These are phyloP conservation scores for Colletotrichum noveboracense DNA, from an alignment of 2,329 filamentous ascomycete species.

Conservation along the genomic window DNA sequence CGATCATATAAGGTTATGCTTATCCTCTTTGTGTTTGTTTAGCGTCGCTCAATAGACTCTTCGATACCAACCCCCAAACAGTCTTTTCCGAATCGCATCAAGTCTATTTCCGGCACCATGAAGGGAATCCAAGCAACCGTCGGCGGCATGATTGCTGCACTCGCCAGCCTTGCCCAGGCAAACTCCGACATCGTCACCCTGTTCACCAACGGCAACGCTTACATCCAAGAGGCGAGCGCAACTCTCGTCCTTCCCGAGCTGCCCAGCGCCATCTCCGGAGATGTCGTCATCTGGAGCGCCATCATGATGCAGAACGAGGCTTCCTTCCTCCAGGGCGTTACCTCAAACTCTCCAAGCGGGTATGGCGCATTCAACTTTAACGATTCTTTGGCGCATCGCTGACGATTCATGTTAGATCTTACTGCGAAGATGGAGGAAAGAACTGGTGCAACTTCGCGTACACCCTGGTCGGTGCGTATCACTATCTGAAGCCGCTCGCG, in stretches of 20 bases:
- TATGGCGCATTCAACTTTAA: not conserved
- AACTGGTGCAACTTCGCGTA: slow-evolving; percentile 8
- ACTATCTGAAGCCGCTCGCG: not conserved
- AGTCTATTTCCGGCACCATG: not conserved
- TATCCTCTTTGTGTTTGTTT: not conserved
- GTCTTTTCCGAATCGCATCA: not conserved
- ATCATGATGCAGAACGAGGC: slow-evolving; percentile 6
- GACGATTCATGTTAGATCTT: not conserved
- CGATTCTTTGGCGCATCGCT: not conserved
- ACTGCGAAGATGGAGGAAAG: not conserved
- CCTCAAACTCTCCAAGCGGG: not conserved
- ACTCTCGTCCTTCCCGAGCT: not conserved
- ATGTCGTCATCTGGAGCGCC: slow-evolving; percentile 2
- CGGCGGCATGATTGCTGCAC: not conserved
- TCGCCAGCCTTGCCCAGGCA: not conserved
- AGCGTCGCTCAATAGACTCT: not conserved
- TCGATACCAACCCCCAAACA: not conserved
- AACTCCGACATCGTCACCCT: not conserved
- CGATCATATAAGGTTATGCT: not conserved
- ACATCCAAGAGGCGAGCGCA: not conserved
- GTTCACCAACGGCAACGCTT: not conserved
- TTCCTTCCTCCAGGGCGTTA: slow-evolving; percentile 2
- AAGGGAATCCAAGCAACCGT: not conserved
- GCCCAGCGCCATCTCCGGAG: not conserved
- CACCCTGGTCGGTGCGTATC: not conserved